Conservation (phyloP, 2,329 filamentous ascomycete genomes). For the Chaetomium olivaceum region DNA sequence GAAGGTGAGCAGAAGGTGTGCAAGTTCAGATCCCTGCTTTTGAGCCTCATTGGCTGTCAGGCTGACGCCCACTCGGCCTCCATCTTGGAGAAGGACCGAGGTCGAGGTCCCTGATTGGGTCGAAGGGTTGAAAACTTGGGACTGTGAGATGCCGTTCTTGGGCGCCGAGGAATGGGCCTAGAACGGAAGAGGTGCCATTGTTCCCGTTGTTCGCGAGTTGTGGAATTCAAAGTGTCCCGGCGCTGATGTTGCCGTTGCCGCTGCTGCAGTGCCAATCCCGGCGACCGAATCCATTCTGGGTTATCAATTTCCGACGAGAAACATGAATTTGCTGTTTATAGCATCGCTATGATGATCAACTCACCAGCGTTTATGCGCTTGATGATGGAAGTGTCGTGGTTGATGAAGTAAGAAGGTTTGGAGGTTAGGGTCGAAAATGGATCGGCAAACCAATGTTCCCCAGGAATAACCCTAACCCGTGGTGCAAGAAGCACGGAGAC, state of each 20-base stretch:
- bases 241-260: constrained; percentile 5
- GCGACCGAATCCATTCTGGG: constrained; percentile 8
- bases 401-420: neutral
- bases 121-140: constrained; percentile 21
- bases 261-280: constrained; percentile 1
- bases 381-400: neutral
- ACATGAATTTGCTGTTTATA: constrained; percentile 3
- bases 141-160: constrained; percentile 29
- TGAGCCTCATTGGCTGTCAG: constrained; percentile 34
- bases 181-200: constrained; percentile 7
- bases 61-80: constrained; percentile 32
- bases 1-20: constrained; percentile 35
- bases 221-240: neutral
- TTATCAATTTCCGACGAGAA: constrained; percentile 5
- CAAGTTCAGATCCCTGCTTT: constrained; percentile 34
- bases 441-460: neutral
- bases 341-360: neutral
- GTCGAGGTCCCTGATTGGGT: constrained; percentile 29
- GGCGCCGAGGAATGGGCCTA: constrained; percentile 11
- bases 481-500: neutral
- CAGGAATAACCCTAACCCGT: neutral
- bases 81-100: constrained; percentile 30
- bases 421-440: neutral
- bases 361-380: neutral
- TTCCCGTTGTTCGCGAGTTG: neutral